Evolutionary conservation across 2,329 filamentous ascomycete species (phyloP), one percentile per base, ranked within the genome.

Genomic region (Diaporthe ampelina): DNA sequence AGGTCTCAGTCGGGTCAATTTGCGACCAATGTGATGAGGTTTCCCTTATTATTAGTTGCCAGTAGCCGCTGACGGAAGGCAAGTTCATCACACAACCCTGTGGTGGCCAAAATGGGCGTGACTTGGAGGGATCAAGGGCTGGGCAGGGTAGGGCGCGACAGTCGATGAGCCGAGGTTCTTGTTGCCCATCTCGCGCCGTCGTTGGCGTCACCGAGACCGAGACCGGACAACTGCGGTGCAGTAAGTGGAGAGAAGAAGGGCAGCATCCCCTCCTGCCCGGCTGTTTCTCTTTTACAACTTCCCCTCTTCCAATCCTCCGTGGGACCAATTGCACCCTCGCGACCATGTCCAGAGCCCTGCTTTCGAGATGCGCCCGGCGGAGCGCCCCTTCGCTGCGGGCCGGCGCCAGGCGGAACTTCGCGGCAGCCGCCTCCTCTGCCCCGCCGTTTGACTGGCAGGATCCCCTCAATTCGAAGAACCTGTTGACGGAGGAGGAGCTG

Each of bases 401-500:
- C 69, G 52, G 54, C 63, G 70, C 74, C 61, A 65, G 72, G 32
- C 65, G 75, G 56, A 73, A 50, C 73, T 76, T 76, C 8, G 71
- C 75, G 4, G 73, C 81, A 76, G 79, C 81, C n/a, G 78, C 81
- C 11, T 76, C 79, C 15, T 71, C 79, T 9, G 72, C 73, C n/a
- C 77, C 81, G 15, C 77, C 78, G 26, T 98, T 98, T 83, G 92
- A 97, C 83, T 99, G 97, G 96, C 90, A 97, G 82, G 97, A 99
- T 81, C 95, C 97, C 26, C 87, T 99, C 74, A 89, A 89, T 35
- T 88, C 92, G 48, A 92, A 91, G 79, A 93, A 91, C 80, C 85
- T 98, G 58, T 90, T 95, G 80, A 98, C 95, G 0, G 94, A 97
- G 77, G 97, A 99, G 75, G 97, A 99, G 84, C 82, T 94, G 77